Evolutionary conservation across 2,329 filamentous ascomycete species (phyloP).

Genomic region (Verruconis gallopava): DNA sequence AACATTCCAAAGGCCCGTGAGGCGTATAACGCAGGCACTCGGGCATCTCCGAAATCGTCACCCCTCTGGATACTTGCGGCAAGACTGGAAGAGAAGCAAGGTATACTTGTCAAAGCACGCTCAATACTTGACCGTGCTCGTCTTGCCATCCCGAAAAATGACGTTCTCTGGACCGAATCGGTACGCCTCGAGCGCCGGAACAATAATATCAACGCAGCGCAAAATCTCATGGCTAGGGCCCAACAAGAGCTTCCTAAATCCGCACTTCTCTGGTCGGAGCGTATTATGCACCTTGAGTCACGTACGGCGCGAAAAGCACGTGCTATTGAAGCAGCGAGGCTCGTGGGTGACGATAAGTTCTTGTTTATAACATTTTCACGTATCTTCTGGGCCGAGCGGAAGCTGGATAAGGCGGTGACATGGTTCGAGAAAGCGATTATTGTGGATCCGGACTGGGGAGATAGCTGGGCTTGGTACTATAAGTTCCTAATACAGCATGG

Average conservation of each 20-base stretch:
- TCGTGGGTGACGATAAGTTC: slow-evolving; percentile 81
- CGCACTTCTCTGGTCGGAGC: slow-evolving; percentile 83
- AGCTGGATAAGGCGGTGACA: slow-evolving; percentile 82
- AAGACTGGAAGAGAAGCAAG: slow-evolving; percentile 73
- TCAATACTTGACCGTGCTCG: slow-evolving; percentile 87
- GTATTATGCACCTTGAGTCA: slow-evolving; percentile 86
- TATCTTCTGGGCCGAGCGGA: slow-evolving; percentile 90
- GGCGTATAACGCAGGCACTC: slow-evolving; percentile 77
- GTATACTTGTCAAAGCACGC: slow-evolving; percentile 78
- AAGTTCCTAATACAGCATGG: slow-evolving; percentile 88
- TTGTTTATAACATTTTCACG: slow-evolving; percentile 86
- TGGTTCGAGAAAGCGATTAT: slow-evolving; percentile 97
- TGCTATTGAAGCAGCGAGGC: slow-evolving; percentile 88
- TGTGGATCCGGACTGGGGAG: slow-evolving; percentile 73
- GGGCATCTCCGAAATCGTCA: slow-evolving; percentile 72
- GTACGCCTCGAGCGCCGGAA: slow-evolving; percentile 83
- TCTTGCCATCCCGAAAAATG: slow-evolving; percentile 71
- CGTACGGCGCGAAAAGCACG: slow-evolving; percentile 87
- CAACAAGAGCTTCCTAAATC: slow-evolving; percentile 82
- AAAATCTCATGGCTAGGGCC: slow-evolving; percentile 84
- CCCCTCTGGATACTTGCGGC: slow-evolving; percentile 83
- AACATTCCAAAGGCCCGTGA: slow-evolving; percentile 77
- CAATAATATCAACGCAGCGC: slow-evolving; percentile 70
- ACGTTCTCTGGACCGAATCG: slow-evolving; percentile 84
- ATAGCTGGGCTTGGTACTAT: slow-evolving; percentile 97